A percentile compares a stretch with the other conserved stretches of the same genome.
Evolutionary conservation across 148 eudicot genomes (phyloP).

Genomic region (Nepenthes gracilis): DNA sequence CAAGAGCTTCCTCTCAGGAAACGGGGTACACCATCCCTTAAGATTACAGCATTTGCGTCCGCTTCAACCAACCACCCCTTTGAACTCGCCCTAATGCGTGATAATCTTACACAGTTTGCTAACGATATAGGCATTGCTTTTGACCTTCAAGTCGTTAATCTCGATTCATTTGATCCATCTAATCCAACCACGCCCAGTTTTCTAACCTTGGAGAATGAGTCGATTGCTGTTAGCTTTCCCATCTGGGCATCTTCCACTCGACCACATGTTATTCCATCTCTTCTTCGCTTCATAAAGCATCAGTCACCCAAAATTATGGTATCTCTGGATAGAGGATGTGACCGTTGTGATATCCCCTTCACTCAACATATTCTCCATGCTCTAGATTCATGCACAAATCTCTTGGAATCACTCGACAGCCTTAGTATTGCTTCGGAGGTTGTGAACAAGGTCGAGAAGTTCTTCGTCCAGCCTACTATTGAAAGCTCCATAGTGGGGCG

Average conservation of each 20-base stretch:
- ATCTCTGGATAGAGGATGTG: conserved; percentile 70
- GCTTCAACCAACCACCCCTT: conserved; percentile 41
- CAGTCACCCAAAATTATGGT: conserved; percentile 67
- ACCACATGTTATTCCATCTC: conserved; percentile 35
- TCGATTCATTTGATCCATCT: conserved; percentile 46
- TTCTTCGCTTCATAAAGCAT: conserved; percentile 65
- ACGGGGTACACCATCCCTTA: conserved; percentile 42
- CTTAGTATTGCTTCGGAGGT: conserved; percentile 58
- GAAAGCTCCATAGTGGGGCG: conserved; percentile 67
- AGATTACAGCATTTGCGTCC: conserved; percentile 69
- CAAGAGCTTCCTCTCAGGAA: conserved; percentile 78
- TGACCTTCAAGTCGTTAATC: conserved; percentile 54
- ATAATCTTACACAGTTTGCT: conserved; percentile 76
- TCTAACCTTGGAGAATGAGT: conserved; percentile 48
- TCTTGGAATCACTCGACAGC: conserved; percentile 83
- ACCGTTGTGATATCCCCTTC: conserved; percentile 65
- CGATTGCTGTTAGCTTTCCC: conserved; percentile 75
- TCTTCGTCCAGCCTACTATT: conserved; percentile 63
- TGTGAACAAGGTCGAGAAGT: conserved; percentile 65
- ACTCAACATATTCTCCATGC: conserved; percentile 68
- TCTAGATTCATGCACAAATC: conserved; percentile 56
- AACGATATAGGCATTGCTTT: conserved; percentile 57
- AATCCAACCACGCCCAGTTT: conserved; percentile 37
- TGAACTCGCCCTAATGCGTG: conserved; percentile 58
- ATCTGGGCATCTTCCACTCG: conserved; percentile 37